Percentiles rank a stretch among this genome's conserved stretches.
Conservation (phyloP, 108 stramenopile species). For the Cyclotella kingstonii region DNA sequence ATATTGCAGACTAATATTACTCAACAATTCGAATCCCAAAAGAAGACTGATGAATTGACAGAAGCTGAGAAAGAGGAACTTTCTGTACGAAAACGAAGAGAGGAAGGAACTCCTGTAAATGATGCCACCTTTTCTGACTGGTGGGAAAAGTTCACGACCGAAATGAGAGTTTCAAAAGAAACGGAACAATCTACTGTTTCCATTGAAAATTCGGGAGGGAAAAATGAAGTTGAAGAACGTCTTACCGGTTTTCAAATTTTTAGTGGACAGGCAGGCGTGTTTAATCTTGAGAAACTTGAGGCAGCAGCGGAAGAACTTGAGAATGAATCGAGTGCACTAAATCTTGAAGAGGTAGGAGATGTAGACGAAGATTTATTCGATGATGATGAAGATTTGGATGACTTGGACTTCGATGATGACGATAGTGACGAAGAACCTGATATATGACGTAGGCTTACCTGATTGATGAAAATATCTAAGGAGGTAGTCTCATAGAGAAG, state of each 20-base stretch:
- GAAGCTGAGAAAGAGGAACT: constrained; percentile 81
- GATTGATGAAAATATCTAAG: background rate
- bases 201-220: constrained; percentile 18
- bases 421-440: constrained; percentile 61
- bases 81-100: constrained; percentile 77
- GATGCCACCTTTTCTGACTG: constrained; percentile 70
- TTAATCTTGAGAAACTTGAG: constrained; percentile 79
- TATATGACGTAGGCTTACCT: constrained; percentile 19
- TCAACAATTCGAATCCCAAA: constrained; percentile 79
- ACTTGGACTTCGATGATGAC: constrained; percentile 69
- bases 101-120: constrained; percentile 81
- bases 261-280: constrained; percentile 58
- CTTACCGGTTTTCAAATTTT: constrained; percentile 77
- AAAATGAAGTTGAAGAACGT: constrained; percentile 46
- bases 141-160: constrained; percentile 66
- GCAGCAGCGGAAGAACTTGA: constrained; percentile 73
- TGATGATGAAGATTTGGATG: constrained; percentile 81
- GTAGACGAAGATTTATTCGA: constrained; percentile 74
- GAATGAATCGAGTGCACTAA: constrained; percentile 58
- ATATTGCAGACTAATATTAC: constrained; percentile 55
- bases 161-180: constrained; percentile 57
- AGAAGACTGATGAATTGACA: constrained; percentile 66
- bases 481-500: too few relatives aligned
- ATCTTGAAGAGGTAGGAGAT: constrained; percentile 51
- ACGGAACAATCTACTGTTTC: constrained; percentile 34